These are phyloP conservation scores for Paraconiothyrium sp. DNA, from an alignment of 2,329 filamentous ascomycete genomes.

Conservation along the genomic window DNA sequence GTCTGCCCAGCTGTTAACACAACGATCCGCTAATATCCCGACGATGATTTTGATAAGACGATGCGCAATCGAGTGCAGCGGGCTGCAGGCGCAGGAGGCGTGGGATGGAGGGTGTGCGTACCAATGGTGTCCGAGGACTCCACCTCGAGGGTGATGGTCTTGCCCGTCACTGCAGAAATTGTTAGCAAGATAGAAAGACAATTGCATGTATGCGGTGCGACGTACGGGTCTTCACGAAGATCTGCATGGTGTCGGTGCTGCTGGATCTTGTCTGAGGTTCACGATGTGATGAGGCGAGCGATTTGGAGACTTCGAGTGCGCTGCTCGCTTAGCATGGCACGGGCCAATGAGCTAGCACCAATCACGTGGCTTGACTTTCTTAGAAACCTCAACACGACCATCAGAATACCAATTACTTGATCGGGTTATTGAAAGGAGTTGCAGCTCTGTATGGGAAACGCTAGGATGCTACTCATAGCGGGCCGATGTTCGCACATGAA, in stretches of 20 bases:
- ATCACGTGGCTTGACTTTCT: conserved; percentile 24
- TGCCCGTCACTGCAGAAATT: conserved; percentile 72
- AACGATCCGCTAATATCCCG: conserved; percentile 7
- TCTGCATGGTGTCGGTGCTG: conserved; percentile 47
- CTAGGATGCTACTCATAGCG: background rate
- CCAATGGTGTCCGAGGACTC: conserved; percentile 96
- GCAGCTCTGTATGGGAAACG: background rate
- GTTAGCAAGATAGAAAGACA: conserved; percentile 23
- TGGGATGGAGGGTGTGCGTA: conserved; percentile 35
- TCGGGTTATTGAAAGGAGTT: background rate
- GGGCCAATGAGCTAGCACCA: background rate
- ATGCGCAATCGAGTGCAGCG: conserved; percentile 23
- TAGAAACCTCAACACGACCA: background rate
- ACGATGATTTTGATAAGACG: background rate
- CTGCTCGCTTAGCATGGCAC: conserved; percentile 5
- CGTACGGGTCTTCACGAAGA: conserved; percentile 97
- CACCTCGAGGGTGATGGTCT: conserved; percentile 99
- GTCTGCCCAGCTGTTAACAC: conserved; percentile 62
- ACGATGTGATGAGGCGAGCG: conserved; percentile 28
- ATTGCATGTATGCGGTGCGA: conserved; percentile 6
- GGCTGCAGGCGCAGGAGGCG: conserved; percentile 21
- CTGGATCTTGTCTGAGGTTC: conserved; percentile 41
- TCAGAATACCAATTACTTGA: background rate
- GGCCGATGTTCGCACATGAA: background rate
- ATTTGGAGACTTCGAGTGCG: conserved; percentile 26